These are phyloP conservation scores for Candida argentea DNA, from an alignment of 805 yeast species.

Conservation along the genomic window DNA sequence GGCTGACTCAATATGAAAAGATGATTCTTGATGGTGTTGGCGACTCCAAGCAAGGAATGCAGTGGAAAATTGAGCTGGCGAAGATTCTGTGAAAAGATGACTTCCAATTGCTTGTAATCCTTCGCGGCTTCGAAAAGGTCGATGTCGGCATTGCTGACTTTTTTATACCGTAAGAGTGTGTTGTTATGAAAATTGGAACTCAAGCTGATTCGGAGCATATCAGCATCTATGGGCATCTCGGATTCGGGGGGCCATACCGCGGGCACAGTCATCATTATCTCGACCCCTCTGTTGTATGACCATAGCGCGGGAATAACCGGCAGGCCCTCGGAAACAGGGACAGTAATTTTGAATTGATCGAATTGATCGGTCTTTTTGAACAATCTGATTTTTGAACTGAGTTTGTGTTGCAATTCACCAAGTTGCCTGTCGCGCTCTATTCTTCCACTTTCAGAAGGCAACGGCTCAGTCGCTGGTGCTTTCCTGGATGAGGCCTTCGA, in stretches of 20 bases:
- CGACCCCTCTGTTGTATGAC: conserved; percentile 15
- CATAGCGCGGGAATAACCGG: conserved; percentile 19
- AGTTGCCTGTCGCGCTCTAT: conserved; percentile 10
- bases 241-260: conserved; percentile 20
- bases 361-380: conserved; percentile 10
- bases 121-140: conserved; percentile 10
- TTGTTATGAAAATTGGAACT: conserved; percentile 24
- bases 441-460: background rate
- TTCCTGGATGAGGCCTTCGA: conserved; percentile 1
- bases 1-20: conserved; percentile 11
- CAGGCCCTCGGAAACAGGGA: conserved; percentile 22
- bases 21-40: conserved; percentile 25
- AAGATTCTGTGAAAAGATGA: conserved; percentile 16
- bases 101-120: conserved; percentile 19
- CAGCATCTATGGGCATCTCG: no score
- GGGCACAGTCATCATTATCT: conserved; percentile 24
- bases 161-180: conserved; percentile 15
- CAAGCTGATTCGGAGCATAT: no score
- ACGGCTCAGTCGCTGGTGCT: background rate
- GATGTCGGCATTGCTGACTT: conserved; percentile 5
- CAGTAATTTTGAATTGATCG: conserved; percentile 19
- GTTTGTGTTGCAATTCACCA: conserved; percentile 18
- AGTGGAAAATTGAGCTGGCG: conserved; percentile 8
- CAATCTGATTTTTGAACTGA: conserved; percentile 9
- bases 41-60: conserved; percentile 12